Conservation (phyloP, 2,329 filamentous ascomycete genomes). For the Hirsutella thompsonii region DNA sequence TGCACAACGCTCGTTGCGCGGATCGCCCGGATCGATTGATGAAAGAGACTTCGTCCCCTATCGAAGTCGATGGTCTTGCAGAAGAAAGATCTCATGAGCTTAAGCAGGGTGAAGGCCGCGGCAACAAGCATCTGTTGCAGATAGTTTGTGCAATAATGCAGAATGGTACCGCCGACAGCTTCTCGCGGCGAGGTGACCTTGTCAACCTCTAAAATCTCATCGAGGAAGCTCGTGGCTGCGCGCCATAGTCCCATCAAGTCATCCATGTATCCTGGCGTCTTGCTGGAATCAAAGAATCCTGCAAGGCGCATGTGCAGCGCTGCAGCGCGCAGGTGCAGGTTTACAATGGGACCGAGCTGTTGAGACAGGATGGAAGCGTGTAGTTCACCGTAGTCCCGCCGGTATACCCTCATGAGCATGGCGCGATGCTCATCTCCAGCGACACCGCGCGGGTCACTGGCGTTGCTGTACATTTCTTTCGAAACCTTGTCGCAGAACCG, state of each 20-base stretch:
- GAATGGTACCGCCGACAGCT: constrained; percentile 35
- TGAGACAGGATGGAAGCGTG: constrained; percentile 47
- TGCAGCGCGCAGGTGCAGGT: constrained; percentile 59
- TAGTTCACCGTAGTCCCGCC: constrained; percentile 51
- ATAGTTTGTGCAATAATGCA: constrained; percentile 61
- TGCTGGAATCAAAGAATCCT: constrained; percentile 69
- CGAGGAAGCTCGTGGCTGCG: constrained; percentile 56
- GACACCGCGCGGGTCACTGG: constrained; percentile 57
- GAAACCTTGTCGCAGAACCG: constrained; percentile 67
- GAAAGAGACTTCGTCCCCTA: constrained; percentile 55
- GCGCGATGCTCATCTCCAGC: constrained; percentile 54
- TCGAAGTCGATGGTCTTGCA: constrained; percentile 57
- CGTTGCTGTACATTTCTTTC: constrained; percentile 68
- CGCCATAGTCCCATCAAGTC: constrained; percentile 67
- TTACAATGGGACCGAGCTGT: constrained; percentile 42
- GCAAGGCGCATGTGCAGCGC: constrained; percentile 64
- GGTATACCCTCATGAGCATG: constrained; percentile 53
- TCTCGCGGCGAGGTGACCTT: constrained; percentile 33
- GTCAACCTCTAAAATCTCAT: constrained; percentile 45
- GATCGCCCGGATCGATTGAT: constrained; percentile 56
- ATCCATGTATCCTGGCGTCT: constrained; percentile 56
- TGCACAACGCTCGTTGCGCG: constrained; percentile 60
- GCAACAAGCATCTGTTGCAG: constrained; percentile 80
- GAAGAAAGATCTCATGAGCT: constrained; percentile 68
- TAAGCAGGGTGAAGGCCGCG: constrained; percentile 63